Evolutionary conservation across 2,329 filamentous ascomycete genomes (phyloP), one percentile per base, ranked within the genome.

Genomic region (Mariannaea elegans): DNA sequence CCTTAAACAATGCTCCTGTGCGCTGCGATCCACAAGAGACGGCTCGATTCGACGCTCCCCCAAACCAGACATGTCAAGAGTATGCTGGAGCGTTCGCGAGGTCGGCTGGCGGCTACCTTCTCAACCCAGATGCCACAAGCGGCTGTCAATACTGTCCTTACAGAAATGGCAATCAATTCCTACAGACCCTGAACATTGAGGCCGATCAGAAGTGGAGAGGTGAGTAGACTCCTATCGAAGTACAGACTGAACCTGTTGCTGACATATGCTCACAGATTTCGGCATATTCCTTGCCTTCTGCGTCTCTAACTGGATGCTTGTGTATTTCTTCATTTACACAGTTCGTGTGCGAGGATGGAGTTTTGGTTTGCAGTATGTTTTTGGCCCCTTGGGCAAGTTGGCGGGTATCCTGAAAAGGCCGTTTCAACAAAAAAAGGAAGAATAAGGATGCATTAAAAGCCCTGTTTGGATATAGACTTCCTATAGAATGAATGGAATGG

Each of bases 301-400:
- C 51, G 77, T 90, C 13, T 88, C 85, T 49, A 93, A 92, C 70
- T 92, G 87, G 87, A 77, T 82, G 38, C 64, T 93, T 53, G 89
- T 92, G 1, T 91, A 91, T 73, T 91, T 92, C 76, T 92, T 93
- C 71, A 87, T 93, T 56, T 93, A 90, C 76, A 89, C 86, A 3
- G 88, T 92, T 7, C 82, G 90, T 16, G 85, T 93, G 54, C 83
- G 82, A 64, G 84, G 88, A 7, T 93, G 89, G 89, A 84, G 77
- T 19, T 93, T 93, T 74, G 90, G 90, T 0, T 81, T 92, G 58
- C 85, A 85, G 8, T 60, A 48, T 12, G 29, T 67, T 3, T 67
- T 67, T 54, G 56, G 65, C 7, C 34, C 29, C 7, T 27, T 67
- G 50, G 65, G 65, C 32, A 68, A 64, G 47, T 18, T 66, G 16